Base-by-base conservation (phyloP, 306 rosid species). In the Sphenostylis stenocarpa region DNA sequence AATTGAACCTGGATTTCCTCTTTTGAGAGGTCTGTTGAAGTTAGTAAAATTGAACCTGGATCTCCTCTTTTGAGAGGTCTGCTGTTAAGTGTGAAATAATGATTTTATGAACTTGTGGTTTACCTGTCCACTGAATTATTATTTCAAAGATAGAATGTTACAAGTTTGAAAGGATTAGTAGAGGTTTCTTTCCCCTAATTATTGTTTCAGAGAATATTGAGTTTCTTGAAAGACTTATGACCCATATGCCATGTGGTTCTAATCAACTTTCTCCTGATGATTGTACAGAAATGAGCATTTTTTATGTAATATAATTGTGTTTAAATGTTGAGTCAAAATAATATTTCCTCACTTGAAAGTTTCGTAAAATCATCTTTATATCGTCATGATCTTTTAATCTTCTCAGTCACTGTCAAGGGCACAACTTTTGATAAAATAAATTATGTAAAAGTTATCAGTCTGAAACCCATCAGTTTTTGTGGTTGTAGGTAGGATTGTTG, bases 91-190 rank as follows among this genome's bases (percentile, higher is more conserved):
- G 52, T 26, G 68, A 13, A 19, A 14, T 44, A 38, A 28, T 28
- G 51, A 60, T 55, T 75, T 60, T 68, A n/a, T 81, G 51, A 26
- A 44, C 69, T 48, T 61, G 67, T 69, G 73, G 68, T 70, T 70
- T 61, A 58, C 45, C 66, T 21, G 63, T 75, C 60, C 29, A 9
- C 61, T 69, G 48, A 61, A 60, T 69, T 38, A 20, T 61, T 75
- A 20, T 58, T 60, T 69, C 17, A 69, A 63, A 48, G 44, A 33
- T 36, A 67, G 51, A 38, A 8, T 61, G 26, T 49, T 11, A 5
- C 24, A 53, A 6, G 29, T 1, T 14, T n/a, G 7, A 21, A 48
- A 7, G 72, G 7, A 62, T 34, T 48, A 4, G 17, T 34, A 51
- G 53, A 64, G 73, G 21, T 21, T 26, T 49, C 47, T 16, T 51